phyloP scores from a whole-genome alignment of 306 rosid genomes.

The Castanospermum australe region DNA sequence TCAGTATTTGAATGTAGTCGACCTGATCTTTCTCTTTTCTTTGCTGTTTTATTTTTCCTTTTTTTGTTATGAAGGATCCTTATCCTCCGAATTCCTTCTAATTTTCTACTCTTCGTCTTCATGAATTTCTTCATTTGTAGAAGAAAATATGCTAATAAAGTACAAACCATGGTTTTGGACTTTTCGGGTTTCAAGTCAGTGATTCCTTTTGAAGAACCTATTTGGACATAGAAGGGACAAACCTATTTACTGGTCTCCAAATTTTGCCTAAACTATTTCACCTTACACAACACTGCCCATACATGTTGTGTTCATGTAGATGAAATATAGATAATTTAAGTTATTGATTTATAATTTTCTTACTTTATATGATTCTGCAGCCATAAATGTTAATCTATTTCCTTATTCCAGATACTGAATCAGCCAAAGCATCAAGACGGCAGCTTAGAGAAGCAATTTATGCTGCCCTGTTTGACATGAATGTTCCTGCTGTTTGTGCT shows the following conservation, averaged over 20 bases:
- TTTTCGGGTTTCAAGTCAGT: neutral
- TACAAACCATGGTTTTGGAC: neutral
- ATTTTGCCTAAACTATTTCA: neutral
- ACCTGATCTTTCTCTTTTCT: too few relatives aligned
- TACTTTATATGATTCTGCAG: neutral
- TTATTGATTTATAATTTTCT: neutral
- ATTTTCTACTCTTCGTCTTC: too few relatives aligned
- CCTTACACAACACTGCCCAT: neutral
- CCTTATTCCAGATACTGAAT: conserved; percentile 68
- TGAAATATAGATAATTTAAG: neutral
- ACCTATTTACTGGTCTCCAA: neutral
- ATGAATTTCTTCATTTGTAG: too few relatives aligned
- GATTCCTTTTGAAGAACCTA: neutral
- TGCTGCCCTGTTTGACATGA: conserved; percentile 72
- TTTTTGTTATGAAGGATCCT: too few relatives aligned
- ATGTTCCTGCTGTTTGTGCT: conserved; percentile 90
- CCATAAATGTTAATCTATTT: conserved; percentile 12
- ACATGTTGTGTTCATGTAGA: conserved; percentile 7
- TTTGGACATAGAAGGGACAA: neutral
- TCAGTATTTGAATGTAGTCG: too few relatives aligned
- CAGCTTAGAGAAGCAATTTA: conserved; percentile 86
- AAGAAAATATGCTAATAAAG: neutral
- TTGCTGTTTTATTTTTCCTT: too few relatives aligned
- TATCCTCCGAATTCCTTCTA: too few relatives aligned
- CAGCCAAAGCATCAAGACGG: conserved; percentile 74